Conservation (phyloP, 2,329 filamentous ascomycete genomes). For the Colletotrichum godetiae region DNA sequence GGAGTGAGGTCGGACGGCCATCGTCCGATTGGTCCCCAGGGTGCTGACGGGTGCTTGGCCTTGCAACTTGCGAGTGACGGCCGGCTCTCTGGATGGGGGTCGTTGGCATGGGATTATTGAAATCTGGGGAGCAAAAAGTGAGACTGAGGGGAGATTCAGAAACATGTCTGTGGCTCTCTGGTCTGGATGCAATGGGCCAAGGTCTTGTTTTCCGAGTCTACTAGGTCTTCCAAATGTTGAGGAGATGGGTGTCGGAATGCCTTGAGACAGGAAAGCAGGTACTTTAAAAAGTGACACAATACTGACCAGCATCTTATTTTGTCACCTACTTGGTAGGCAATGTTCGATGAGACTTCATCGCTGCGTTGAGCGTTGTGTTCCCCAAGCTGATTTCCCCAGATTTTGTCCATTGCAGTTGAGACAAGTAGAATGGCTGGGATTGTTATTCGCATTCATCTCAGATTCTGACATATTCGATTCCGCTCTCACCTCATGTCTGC, state of each 20-base stretch:
- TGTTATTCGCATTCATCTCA: not conserved
- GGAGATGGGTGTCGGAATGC: not conserved
- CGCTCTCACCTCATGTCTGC: not conserved
- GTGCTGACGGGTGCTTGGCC: not conserved
- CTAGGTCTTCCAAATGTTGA: not conserved
- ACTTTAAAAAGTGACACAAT: too few relatives aligned
- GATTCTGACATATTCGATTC: not conserved
- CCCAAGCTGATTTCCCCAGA: constrained; percentile 15
- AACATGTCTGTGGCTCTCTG: not conserved
- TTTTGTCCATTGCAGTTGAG: not conserved
- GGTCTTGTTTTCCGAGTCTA: not conserved
- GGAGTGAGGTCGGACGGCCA: constrained; percentile 30
- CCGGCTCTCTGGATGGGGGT: not conserved
- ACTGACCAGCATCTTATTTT: too few relatives aligned
- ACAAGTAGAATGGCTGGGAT: not conserved
- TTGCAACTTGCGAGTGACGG: not conserved
- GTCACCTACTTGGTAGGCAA: too few relatives aligned
- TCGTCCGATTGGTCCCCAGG: constrained; percentile 30
- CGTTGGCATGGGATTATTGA: constrained; percentile 13
- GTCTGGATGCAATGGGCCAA: not conserved
- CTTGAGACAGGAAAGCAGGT: too few relatives aligned
- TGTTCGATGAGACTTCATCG: not conserved
- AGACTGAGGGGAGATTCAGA: constrained; percentile 3
- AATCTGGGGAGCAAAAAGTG: constrained; percentile 1
- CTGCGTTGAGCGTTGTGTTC: not conserved